Evolutionary conservation across 768 basidiomycete species (phyloP).

Genomic region (Rhizopogon roseolus): DNA sequence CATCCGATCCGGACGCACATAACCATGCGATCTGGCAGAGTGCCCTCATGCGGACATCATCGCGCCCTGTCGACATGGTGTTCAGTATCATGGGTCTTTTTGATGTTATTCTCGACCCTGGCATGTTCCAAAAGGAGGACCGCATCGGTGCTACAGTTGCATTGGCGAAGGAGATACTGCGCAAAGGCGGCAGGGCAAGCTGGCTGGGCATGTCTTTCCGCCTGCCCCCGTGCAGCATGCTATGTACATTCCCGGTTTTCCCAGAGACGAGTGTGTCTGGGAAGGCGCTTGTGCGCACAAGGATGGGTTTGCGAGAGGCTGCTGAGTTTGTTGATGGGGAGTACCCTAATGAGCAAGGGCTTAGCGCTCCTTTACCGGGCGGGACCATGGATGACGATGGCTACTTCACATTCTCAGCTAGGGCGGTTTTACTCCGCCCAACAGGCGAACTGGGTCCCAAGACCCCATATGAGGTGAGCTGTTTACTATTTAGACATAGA

Average conservation of each 20-base stretch:
- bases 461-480: too few relatives aligned
- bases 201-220: conserved; percentile 5
- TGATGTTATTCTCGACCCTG: neutral
- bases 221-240: neutral
- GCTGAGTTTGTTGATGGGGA: neutral
- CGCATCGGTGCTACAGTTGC: conserved; percentile 1
- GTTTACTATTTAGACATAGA: too few relatives aligned
- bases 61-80: conserved; percentile 3
- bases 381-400: neutral
- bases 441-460: too few relatives aligned
- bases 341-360: neutral
- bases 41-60: neutral
- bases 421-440: neutral
- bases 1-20: neutral
- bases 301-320: neutral
- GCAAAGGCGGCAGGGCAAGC: conserved; percentile 1
- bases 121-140: neutral
- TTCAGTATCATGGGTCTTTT: conserved; percentile 5
- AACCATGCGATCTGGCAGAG: neutral
- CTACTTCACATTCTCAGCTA: neutral
- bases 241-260: conserved; percentile 1
- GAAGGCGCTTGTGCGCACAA: neutral
- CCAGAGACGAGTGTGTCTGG: neutral
- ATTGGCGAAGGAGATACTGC: neutral
- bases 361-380: neutral